Base-by-base conservation (phyloP, 495 filamentous ascomycete genomes). In the Penicillium longicatenatum region DNA sequence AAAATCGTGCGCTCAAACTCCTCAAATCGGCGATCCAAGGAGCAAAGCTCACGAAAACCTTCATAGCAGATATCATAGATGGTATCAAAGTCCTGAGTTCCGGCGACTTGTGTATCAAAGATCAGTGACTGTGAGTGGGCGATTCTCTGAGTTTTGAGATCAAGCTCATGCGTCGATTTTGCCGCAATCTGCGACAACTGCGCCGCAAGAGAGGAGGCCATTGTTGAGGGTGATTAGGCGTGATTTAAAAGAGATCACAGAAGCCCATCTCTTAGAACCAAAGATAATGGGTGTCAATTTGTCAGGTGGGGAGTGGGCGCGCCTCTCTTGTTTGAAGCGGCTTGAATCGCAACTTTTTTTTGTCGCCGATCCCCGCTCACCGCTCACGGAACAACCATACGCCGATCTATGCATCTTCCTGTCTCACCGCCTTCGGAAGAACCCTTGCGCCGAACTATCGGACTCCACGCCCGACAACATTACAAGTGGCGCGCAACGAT, bases 41-140 rank as follows among this genome's bases (percentile, higher is more conserved):
- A 82, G 69, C 94, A 98, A 59, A 99, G 77, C 60, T 99, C 94
- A 26, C 88, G 82, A 64, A 91, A 98, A 0, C 92, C 93, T 64
- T 96, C 92, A 57, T 82, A 77, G 67, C 92, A 97, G 68, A 96
- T 82, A 46, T 88, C 79, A 69, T 89, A 98, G 56, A 99, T 81
- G 8, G 88, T 89, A 64, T 96, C 87, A 68, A 93, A 96, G 60
- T 87, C 90, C 71, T 99, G 94, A 22, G 84, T 82, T 12, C 87
- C 86, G 33, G 94, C 95, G 59, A 89, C 80, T 63, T 84, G 82
- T 39, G 85, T 83, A 64, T 95, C 91, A 72, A 92, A 99, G 52
- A 99, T 87, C 51, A 99, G 71, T 16, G 94, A 98, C 64, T 94
- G 89, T 47, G 90, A 91, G 77, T 98, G 93, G 24, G 89, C 82